Conservation (phyloP, 2,329 filamentous ascomycete species). For the Hymenoscyphus infarciens region DNA sequence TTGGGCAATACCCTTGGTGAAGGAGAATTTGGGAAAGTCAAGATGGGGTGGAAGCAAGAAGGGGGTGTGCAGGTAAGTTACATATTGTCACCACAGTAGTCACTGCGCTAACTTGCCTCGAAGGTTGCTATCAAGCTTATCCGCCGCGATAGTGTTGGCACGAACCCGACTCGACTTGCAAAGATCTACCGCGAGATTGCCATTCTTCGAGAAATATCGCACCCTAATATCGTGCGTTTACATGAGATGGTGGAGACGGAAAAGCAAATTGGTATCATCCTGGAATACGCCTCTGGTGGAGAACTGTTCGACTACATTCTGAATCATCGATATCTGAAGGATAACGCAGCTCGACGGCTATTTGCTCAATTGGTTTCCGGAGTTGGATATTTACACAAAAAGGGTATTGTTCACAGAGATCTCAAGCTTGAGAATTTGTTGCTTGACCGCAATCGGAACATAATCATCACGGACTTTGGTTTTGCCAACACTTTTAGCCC, state of each 20-base stretch:
- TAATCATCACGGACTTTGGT: slow-evolving; percentile 99
- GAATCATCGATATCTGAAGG: slow-evolving; percentile 94
- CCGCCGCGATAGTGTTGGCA: slow-evolving; percentile 82
- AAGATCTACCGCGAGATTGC: slow-evolving; percentile 98
- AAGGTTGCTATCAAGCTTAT: slow-evolving; percentile 97
- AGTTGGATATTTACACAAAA: slow-evolving; percentile 96
- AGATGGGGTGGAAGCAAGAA: slow-evolving; percentile 96
- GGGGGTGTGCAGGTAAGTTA: slow-evolving; percentile 71
- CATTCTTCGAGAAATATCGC: slow-evolving; percentile 81
- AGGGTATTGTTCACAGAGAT: slow-evolving; percentile 96
- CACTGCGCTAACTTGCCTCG: not conserved
- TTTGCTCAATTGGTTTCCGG: slow-evolving; percentile 96
- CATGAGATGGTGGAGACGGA: slow-evolving; percentile 99
- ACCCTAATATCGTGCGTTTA: slow-evolving; percentile 93
- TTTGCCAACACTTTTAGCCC: slow-evolving; percentile 98
- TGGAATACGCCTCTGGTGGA: slow-evolving; percentile 96
- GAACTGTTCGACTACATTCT: slow-evolving; percentile 98
- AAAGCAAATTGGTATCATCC: slow-evolving; percentile 93
- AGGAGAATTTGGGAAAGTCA: slow-evolving; percentile 98
- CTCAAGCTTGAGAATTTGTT: slow-evolving; percentile 94
- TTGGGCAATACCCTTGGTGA: slow-evolving; percentile 94
- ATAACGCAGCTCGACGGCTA: slow-evolving; percentile 81
- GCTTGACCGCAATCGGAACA: slow-evolving; percentile 93
- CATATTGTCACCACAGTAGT: too few relatives aligned
- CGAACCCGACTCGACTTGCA: slow-evolving; percentile 81